phyloP scores from a whole-genome alignment of 1,284 basidiomycete species.

The Cryptococcus wingfieldii region DNA sequence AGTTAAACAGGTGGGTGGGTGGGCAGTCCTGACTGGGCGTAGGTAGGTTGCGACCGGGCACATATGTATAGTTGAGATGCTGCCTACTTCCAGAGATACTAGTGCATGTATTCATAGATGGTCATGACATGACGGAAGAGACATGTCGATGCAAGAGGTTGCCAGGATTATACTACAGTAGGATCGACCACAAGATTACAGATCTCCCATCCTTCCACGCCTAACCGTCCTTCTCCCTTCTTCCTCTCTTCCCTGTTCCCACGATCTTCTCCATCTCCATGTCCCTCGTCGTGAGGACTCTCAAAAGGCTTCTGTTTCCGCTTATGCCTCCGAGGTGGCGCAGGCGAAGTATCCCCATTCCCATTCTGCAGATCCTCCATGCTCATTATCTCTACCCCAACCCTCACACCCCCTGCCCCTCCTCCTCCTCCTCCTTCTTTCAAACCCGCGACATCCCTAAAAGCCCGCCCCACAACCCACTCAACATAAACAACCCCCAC shows the following conservation, averaged over 20 bases:
- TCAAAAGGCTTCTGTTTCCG: neutral
- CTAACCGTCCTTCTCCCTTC: constrained; percentile 19
- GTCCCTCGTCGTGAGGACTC: neutral
- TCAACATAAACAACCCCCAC: constrained; percentile 32
- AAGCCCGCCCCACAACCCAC: constrained; percentile 20
- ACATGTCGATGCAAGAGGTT: no score
- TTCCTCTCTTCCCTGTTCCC: neutral
- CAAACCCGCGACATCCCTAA: constrained; percentile 14
- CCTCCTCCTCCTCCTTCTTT: neutral
- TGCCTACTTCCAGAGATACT: no score
- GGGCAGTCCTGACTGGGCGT: no score
- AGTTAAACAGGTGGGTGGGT: neutral
- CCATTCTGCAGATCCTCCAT: neutral
- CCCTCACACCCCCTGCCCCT: constrained; percentile 4
- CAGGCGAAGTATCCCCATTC: neutral
- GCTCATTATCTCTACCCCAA: neutral
- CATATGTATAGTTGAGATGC: no score
- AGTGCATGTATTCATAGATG: no score
- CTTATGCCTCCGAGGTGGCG: no score
- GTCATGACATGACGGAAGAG: no score
- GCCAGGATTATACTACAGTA: neutral
- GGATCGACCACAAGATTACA: constrained; percentile 25
- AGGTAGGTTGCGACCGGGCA: no score
- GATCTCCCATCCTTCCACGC: constrained; percentile 24
- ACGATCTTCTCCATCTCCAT: neutral